phyloP scores from a whole-genome alignment of 2,329 filamentous ascomycete genomes.

The Aspergillus sp. region DNA sequence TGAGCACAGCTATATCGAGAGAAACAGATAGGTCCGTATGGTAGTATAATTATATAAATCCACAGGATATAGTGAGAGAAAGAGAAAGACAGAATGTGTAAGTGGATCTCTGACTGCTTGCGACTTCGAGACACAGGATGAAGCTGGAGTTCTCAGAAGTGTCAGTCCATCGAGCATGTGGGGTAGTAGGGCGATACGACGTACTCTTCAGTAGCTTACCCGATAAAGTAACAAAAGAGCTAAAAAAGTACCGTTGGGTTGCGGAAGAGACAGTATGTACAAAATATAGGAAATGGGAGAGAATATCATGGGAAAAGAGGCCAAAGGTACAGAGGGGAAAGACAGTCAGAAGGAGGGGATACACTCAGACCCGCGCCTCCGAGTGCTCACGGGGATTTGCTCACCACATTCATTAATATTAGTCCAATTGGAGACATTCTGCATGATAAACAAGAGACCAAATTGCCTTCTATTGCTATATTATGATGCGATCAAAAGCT shows the following conservation, averaged over 20 bases:
- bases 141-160: neutral
- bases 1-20: constrained; percentile 8
- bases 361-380: neutral
- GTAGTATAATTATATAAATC: neutral
- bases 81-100: neutral
- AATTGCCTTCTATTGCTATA: neutral
- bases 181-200: neutral
- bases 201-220: neutral
- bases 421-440: neutral
- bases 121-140: neutral
- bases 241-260: neutral
- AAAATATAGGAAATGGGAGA: neutral
- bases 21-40: constrained; percentile 6
- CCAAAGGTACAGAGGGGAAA: neutral
- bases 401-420: neutral
- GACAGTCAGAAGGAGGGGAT: neutral
- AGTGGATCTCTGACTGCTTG: neutral
- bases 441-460: neutral
- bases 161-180: neutral
- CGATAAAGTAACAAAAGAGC: neutral
- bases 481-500: neutral
- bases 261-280: neutral
- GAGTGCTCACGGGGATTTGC: neutral
- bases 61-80: neutral
- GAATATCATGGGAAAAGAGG: constrained; percentile 3